Conservation (phyloP, 441 rosid species). For the Gossypium laxum region DNA sequence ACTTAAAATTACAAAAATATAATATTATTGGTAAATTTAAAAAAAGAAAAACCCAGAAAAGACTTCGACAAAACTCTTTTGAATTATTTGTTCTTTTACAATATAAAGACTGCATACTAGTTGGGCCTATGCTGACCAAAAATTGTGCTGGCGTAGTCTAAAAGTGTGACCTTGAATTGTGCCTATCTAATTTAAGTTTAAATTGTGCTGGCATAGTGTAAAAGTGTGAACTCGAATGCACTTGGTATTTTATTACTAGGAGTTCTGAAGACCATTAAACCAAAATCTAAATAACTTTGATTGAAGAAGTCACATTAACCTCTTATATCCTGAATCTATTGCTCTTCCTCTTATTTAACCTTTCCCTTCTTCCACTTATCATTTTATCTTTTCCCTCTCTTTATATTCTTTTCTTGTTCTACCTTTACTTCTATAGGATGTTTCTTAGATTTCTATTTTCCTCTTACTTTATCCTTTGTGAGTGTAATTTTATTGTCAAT, state of each 20-base stretch:
- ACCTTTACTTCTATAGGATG: neutral
- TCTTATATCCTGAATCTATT: neutral
- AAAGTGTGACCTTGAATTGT: neutral
- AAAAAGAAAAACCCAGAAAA: neutral
- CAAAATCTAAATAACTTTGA: neutral
- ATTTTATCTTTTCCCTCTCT: neutral
- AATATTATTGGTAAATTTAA: neutral
- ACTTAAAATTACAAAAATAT: neutral
- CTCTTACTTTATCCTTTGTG: neutral
- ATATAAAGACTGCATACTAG: neutral
- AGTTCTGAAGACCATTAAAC: neutral
- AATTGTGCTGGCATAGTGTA: neutral
- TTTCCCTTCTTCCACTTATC: neutral
- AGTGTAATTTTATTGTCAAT: neutral
- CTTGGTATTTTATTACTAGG: neutral
- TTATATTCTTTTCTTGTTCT: neutral
- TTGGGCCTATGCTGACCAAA: neutral
- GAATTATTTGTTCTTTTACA: neutral
- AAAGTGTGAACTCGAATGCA: neutral
- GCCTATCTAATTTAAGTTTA: neutral
- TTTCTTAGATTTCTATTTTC: neutral
- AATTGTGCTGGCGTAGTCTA: neutral
- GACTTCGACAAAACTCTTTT: neutral
- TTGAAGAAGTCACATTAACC: neutral
- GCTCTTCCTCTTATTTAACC: neutral